These are phyloP conservation scores for Holtermannia corniformis DNA, from an alignment of 768 basidiomycete genomes.

Conservation along the genomic window DNA sequence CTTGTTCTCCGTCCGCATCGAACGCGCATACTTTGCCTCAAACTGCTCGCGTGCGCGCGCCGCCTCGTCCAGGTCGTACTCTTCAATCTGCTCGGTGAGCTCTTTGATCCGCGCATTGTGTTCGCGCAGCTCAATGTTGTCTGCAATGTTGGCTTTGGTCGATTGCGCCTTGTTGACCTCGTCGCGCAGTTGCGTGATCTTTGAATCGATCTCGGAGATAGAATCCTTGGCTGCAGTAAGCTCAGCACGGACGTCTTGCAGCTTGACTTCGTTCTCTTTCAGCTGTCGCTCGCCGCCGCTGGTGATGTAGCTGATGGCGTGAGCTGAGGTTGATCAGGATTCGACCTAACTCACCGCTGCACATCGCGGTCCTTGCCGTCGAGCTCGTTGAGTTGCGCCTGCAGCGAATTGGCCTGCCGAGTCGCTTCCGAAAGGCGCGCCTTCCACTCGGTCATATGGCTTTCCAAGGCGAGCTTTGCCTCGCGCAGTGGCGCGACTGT, in stretches of 20 bases:
- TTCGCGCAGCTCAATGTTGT: constrained; percentile 71
- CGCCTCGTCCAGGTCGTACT: constrained; percentile 73
- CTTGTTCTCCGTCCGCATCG: constrained; percentile 35
- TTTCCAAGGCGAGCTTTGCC: not conserved
- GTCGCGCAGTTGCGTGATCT: constrained; percentile 57
- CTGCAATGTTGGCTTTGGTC: constrained; percentile 44
- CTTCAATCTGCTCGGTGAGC: constrained; percentile 62
- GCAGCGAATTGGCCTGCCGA: not conserved
- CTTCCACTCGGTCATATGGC: not conserved
- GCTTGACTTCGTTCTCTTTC: constrained; percentile 51
- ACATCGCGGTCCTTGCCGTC: constrained; percentile 31
- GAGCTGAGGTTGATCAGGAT: not conserved
- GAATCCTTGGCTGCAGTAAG: constrained; percentile 45
- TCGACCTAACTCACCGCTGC: constrained; percentile 20
- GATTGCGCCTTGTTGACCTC: constrained; percentile 48
- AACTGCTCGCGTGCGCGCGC: constrained; percentile 76
- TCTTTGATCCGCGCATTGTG: constrained; percentile 57
- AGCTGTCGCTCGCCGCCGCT: constrained; percentile 57
- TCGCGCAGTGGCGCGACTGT: not conserved
- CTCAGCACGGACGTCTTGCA: constrained; percentile 48
- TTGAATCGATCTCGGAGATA: constrained; percentile 33
- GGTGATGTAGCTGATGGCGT: constrained; percentile 55
- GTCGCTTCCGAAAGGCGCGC: not conserved
- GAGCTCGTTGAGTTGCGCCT: constrained; percentile 10
- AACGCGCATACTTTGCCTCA: constrained; percentile 63